Evolutionary conservation across 2,329 filamentous ascomycete genomes (phyloP), one percentile per base, ranked within the genome.

Genomic region (Claviceps spartinae): DNA sequence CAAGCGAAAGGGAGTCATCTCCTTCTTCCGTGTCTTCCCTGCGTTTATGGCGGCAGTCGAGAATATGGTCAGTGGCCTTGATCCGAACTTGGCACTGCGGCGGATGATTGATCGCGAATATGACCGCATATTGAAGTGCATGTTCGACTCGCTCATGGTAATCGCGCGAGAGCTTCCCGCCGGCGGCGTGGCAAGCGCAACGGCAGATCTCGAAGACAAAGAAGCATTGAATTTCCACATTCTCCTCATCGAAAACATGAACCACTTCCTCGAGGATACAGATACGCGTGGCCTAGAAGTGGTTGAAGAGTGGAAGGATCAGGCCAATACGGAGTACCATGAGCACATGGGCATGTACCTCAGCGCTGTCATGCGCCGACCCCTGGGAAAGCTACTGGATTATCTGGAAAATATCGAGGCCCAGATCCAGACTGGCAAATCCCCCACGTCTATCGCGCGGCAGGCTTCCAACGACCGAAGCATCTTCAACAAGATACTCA

Each of bases 201-300:
- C 71, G 13, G 71, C 72, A 13, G 78, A 81, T 58, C 77, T 77
- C 1, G 93, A 97, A 66, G 93, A 97, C 64, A 97, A 98, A 69
- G 90, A 96, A 67, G 88, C 89, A 5, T 78, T 98, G 55, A 97
- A 97, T 70, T 95, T 95, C 70, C 90, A 97, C 67, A 95, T 98
- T 61, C 77, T 97, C 37, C 77, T 97, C 51, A 97, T 98, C 59
- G 91, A 98, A 68, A 98, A 98, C 67, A 96, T 96, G 89, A 94
- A 96, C 63, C 89, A 95, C 68, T 97, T 95, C 69, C 74, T 93
- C 11, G 90, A 97, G 65, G 90, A 96, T 66, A 85, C 95, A 8
- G 88, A 95, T 58, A 75, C 84, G 16, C 78, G 81, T 18, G 77
- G 79, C 40, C 81, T 93, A 56, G 78, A 85, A 7, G 81, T 95